A percentile compares a stretch with the other conserved stretches of the same genome.
phyloP scores from a whole-genome alignment of 345 rosid genomes.

The Sonneratia caseolaris region DNA sequence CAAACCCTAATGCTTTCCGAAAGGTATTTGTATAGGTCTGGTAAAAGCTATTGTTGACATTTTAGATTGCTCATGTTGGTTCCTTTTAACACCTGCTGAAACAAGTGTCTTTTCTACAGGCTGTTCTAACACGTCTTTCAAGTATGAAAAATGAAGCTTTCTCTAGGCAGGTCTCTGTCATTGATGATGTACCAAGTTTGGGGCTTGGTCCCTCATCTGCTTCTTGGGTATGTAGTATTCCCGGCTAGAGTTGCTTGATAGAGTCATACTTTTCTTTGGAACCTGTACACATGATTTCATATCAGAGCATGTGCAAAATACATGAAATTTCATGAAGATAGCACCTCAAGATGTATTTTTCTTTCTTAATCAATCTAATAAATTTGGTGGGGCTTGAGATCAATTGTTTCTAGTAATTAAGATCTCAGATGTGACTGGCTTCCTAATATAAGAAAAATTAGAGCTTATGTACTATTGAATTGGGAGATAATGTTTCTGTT shows the following conservation, averaged over 20 bases:
- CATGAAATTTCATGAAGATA: neutral
- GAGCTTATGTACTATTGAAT: neutral
- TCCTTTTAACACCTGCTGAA: neutral
- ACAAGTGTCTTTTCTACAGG: constrained; percentile 19
- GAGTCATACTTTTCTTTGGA: neutral
- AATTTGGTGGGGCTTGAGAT: neutral
- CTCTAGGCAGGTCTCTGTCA: constrained; percentile 33
- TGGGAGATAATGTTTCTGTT: neutral
- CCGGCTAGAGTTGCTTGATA: neutral
- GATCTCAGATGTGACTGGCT: neutral
- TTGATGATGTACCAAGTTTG: constrained; percentile 39
- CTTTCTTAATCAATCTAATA: neutral
- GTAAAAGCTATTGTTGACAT: neutral
- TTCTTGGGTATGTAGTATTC: constrained; percentile 8
- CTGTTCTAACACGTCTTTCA: constrained; percentile 45
- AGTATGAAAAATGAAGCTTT: constrained; percentile 45
- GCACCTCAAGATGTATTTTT: neutral
- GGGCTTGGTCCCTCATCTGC: constrained; percentile 27
- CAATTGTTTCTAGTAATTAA: neutral
- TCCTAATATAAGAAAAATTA: neutral
- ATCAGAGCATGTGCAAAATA: neutral
- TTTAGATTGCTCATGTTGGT: neutral
- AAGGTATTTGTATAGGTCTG: constrained; percentile 26
- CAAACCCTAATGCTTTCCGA: constrained; percentile 54
- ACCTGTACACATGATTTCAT: neutral